phyloP scores from a whole-genome alignment of 352 stramenopile genomes.

The Lagenidium sp. region DNA sequence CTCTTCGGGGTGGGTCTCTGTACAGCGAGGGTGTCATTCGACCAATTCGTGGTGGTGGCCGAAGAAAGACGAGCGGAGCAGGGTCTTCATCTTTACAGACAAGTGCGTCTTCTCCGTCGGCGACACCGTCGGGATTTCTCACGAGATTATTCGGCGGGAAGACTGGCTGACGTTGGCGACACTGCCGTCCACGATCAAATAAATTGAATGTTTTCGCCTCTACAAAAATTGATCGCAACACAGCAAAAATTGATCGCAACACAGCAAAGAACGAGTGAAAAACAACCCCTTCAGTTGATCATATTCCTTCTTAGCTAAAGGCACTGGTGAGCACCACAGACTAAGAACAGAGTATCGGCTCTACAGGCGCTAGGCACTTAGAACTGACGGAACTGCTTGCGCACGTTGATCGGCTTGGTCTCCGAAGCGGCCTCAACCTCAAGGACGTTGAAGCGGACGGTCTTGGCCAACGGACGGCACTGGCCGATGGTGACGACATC shows the following conservation, averaged over 20 bases:
- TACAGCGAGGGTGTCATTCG: conserved; percentile 63
- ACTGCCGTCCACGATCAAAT: background rate
- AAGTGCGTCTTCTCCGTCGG: conserved; percentile 9
- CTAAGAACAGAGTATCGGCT: background rate
- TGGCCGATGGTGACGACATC: conserved; percentile 99
- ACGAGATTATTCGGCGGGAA: conserved; percentile 20
- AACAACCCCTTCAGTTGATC: background rate
- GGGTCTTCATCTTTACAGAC: conserved; percentile 12
- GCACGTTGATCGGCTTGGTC: conserved; percentile 95
- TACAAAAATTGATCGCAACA: background rate
- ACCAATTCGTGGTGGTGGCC: conserved; percentile 59
- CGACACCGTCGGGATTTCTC: conserved; percentile 14
- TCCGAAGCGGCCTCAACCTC: conserved; percentile 94
- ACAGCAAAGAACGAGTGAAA: background rate
- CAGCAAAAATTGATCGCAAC: background rate
- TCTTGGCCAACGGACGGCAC: conserved; percentile 99
- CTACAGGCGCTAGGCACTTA: conserved; percentile 39
- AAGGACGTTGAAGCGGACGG: conserved; percentile 99
- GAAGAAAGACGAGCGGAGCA: conserved; percentile 33
- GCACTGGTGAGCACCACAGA: background rate
- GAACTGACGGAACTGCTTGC: conserved; percentile 99
- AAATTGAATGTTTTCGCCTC: background rate
- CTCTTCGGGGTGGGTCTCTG: conserved; percentile 51
- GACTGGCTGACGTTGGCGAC: conserved; percentile 7
- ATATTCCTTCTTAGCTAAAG: background rate